Base-by-base conservation (phyloP, 2,329 filamentous ascomycete species). In the Trichoderma sp. region DNA sequence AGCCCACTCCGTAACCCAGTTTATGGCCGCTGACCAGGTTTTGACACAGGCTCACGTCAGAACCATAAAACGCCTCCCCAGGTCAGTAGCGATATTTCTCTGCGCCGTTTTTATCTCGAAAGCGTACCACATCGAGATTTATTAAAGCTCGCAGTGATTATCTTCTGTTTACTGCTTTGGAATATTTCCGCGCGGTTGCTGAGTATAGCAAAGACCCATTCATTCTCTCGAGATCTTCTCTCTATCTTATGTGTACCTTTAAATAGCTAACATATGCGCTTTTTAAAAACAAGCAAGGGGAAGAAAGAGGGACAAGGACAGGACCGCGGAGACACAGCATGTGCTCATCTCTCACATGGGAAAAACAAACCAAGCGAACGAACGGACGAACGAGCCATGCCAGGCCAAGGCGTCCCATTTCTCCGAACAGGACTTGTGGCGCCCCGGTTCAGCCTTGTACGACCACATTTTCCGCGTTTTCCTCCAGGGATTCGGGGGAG, bases 41-140 rank as follows among this genome's bases (percentile, higher is more conserved):
- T 74, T 59, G 63, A 66, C 45, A 60, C 71, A n/a, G 33, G 71
- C 71, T 74, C 71, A 74, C 71, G 71, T 74, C 71, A 74, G 71
- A 74, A 74, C 71, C 60, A 41, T 74, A 74, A 74, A 74, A 60
- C 29, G 45, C 71, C 35, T 41, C 35, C 45, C 62, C 50, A 65
- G 45, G 21, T 60, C n/a, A 18, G 18, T 18, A 66, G 27, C 29
- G 29, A 33, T 27, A n/a, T 24, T n/a, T 38, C 38, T 63, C 41
- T 63, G 16, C 33, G 27, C 59, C 9, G 18, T 33, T 62, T 62
- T 62, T 33, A 21, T 53, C n/a, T 53, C 9, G 11, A 11, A 67
- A 62, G 21, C 33, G 11, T 21, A 11, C 41, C 7, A 21, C 18
- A 24, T 56, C 50, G 50, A 56, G 50, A 56, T 56, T 53, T 21